Base-by-base conservation (phyloP, 352 stramenopile species). In the Lagenidium sp. region DNA sequence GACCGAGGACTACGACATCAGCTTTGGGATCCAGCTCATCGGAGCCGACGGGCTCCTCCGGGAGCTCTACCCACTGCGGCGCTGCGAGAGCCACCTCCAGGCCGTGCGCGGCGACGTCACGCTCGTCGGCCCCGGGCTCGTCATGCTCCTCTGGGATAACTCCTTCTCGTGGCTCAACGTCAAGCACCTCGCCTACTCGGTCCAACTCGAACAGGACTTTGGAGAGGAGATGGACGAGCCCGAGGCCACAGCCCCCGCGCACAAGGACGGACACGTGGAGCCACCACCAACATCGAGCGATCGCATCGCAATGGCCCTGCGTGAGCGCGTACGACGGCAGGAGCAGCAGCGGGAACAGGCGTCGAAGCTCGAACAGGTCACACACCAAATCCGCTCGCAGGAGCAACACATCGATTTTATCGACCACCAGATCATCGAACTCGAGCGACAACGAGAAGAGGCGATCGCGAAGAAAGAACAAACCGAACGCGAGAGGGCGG, bases 121-220 rank as follows among this genome's bases (percentile, higher is more conserved):
- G 35, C 57, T 90, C 30, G 46, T 45, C 1, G 78, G 78, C 0
- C 78, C 74, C 0, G 78, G 72, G 0, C 68, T 84, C 53, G 52
- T 82, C 47, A 42, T 85, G 52, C 44, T 90, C 18, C 31, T 85
- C 20, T 90, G 74, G 74, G 75, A 90, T 62, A 90, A 90, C 34
- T 83, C 69, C 38, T 90, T 80, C 44, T 88, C 75, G 52, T 90
- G 78, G 78, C 55, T 90, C 40, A 86, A 87, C 44, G 47, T 61
- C 19, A 90, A 90, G 50, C 72, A 87, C 34, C 60, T 90, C 34
- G 67, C 75, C 34, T 90, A 90, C 54, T 55, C 53, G 21, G 63
- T 90, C 49, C 70, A 85, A 40, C 63, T 90, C 2, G 63, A 66
- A 26, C 74, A 90, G 43, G 71, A 57, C 15, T 47, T 54, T n/a